A percentile compares a stretch with the other conserved stretches of the same genome.
Evolutionary conservation across 1,284 basidiomycete genomes (phyloP).

Genomic region (Apiotrichum porosum): DNA sequence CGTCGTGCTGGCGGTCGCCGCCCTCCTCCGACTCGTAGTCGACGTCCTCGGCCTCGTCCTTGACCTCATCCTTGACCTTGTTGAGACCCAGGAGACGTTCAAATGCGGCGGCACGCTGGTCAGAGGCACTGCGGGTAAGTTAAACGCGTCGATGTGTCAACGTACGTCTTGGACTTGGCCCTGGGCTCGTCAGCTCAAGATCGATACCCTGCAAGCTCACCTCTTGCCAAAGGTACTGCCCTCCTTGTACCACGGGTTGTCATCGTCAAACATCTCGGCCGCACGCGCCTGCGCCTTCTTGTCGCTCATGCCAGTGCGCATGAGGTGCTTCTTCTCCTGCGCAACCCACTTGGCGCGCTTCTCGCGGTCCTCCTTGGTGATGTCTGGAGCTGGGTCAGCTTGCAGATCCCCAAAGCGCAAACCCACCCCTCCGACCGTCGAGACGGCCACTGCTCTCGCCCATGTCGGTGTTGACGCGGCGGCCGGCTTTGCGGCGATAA

Average conservation of each 20-base stretch:
- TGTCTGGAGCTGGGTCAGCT: slow-evolving; percentile 17
- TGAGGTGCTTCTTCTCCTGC: slow-evolving; percentile 12
- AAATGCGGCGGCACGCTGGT: slow-evolving; percentile 37
- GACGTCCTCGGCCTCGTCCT: no score
- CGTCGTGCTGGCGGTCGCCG: no score
- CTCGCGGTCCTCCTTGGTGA: slow-evolving; percentile 33
- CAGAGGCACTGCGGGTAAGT: slow-evolving; percentile 30
- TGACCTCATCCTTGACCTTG: no score
- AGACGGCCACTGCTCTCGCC: slow-evolving; percentile 31
- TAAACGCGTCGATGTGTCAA: not conserved
- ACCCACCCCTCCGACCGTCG: slow-evolving; percentile 35
- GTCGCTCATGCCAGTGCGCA: slow-evolving; percentile 19
- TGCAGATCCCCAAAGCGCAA: no score
- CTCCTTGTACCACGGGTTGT: slow-evolving; percentile 41
- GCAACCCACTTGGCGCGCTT: slow-evolving; percentile 21
- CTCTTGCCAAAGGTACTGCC: slow-evolving; percentile 38
- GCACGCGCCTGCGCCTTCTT: slow-evolving; percentile 31
- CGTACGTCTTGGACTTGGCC: slow-evolving; percentile 39
- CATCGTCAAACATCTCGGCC: slow-evolving; percentile 26
- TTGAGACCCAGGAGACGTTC: slow-evolving; percentile 29
- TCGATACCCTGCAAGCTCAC: slow-evolving; percentile 28
- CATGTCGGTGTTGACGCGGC: slow-evolving; percentile 39
- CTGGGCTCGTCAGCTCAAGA: no score
- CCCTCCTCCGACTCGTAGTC: no score
- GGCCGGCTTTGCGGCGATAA: slow-evolving; percentile 31